Conservation (phyloP, 176 grass and related monocot species). For the Triticum turgidum region DNA sequence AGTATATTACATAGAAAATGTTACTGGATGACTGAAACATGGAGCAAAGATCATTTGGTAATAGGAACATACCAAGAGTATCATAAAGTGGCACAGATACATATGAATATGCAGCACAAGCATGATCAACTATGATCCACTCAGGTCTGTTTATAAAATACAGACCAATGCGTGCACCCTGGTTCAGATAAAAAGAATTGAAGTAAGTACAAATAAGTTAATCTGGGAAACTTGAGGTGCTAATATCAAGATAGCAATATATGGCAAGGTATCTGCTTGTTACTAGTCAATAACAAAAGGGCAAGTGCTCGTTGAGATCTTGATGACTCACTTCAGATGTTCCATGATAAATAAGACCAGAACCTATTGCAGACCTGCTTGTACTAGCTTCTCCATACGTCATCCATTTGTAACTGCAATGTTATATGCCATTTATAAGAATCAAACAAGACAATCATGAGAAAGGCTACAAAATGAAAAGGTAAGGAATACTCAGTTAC, state of each 20-base stretch:
- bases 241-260: constrained; percentile 6
- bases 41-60: not conserved
- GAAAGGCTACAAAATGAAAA: constrained; percentile 8
- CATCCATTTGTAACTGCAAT: constrained; percentile 91
- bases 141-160: constrained; percentile 98
- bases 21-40: constrained; percentile 21
- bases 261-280: constrained; percentile 18
- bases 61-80: constrained; percentile 68
- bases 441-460: not conserved
- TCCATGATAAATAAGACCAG: constrained; percentile 73
- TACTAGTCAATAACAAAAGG: constrained; percentile 9
- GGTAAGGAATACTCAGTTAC: not conserved
- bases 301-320: not conserved
- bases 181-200: constrained; percentile 27
- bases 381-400: constrained; percentile 90
- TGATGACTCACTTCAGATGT: constrained; percentile 71
- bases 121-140: constrained; percentile 91
- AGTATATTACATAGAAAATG: constrained; percentile 12
- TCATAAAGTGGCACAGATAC: constrained; percentile 89
- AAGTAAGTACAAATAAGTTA: constrained; percentile 1
- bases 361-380: constrained; percentile 71
- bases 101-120: constrained; percentile 90
- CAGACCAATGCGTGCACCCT: constrained; percentile 82
- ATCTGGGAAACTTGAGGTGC: not conserved
- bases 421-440: constrained; percentile 7